Conservation (phyloP, 2,329 filamentous ascomycete species). For the Zymoseptoria brevis region DNA sequence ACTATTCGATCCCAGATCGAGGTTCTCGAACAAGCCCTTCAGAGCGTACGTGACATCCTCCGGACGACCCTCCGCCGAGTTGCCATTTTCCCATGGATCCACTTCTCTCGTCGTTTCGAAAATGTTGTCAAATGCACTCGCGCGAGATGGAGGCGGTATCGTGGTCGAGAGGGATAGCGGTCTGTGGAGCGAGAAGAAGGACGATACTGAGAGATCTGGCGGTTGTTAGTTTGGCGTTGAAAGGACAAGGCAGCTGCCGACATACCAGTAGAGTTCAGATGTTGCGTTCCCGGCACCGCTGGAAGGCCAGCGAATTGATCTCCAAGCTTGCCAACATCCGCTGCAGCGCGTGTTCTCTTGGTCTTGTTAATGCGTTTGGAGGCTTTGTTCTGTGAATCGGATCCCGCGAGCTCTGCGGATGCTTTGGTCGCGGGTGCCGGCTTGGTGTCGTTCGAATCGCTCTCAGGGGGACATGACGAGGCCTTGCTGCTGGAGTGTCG, state of each 20-base stretch:
- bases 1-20: slow-evolving; percentile 18
- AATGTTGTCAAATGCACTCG: slow-evolving; percentile 74
- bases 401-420: slow-evolving; percentile 8
- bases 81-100: slow-evolving; percentile 36
- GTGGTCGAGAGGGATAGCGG: slow-evolving; percentile 82
- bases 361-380: slow-evolving; percentile 13
- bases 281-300: slow-evolving; percentile 65
- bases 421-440: slow-evolving; percentile 23
- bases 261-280: slow-evolving; percentile 47
- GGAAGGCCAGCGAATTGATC: slow-evolving; percentile 53
- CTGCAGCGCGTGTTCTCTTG: slow-evolving; percentile 8
- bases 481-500: slow-evolving; percentile 45
- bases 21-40: slow-evolving; percentile 35
- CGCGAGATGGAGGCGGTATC: slow-evolving; percentile 63
- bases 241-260: slow-evolving; percentile 2
- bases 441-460: slow-evolving; percentile 22
- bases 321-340: slow-evolving; percentile 13
- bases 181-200: slow-evolving; percentile 92
- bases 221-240: background rate
- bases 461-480: slow-evolving; percentile 37
- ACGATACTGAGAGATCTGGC: slow-evolving; percentile 75
- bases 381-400: slow-evolving; percentile 13
- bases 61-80: slow-evolving; percentile 37
- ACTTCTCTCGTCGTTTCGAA: slow-evolving; percentile 53
- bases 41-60: slow-evolving; percentile 40